Evolutionary conservation across 768 basidiomycete species (phyloP), one percentile per base, ranked within the genome.

Genomic region (Mycena amicta): DNA sequence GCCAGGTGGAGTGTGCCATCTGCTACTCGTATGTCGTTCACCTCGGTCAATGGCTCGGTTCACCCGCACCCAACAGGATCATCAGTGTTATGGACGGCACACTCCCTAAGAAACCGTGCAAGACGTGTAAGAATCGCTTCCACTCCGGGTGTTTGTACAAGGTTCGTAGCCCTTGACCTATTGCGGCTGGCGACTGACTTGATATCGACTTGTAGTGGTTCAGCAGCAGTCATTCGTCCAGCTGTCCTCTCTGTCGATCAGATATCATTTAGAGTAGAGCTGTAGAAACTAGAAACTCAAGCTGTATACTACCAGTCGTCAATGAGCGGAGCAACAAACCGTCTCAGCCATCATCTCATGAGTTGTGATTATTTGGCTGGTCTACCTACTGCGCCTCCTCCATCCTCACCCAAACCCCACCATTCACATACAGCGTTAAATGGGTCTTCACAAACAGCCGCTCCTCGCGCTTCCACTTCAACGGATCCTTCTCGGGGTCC

Each of bases 1-100:
- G 96, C 5, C 90, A 95, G 70, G 91, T 92, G 2, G 94, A 96
- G 66, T 99, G 97, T 72, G 93, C 96, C 1, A 98, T 99, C 59
- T 96, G 94, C 68, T 96, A 95, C 71, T 93, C 92, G 89, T 94
- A 66, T 68, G 89, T 70, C 55, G 8, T 54, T 40, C 49, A n/a
- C n/a, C n/a, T n/a, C n/a, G n/a, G n/a, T n/a, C n/a, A n/a, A n/a
- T n/a, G n/a, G n/a, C n/a, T n/a, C n/a, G n/a, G n/a, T n/a, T n/a
- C n/a, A n/a, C n/a, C n/a, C 40, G 18, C 27, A 40, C 46, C 53
- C 5, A 59, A 8, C 72, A 95, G 93, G 3, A 92, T 98, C 62
- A 94, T 98, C 68, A 93, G 89, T 64, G 85, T 93, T 43, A 89
- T 86, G 75, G 97, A 98, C 68, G 88, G 89, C 1, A 87, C 83